Base-by-base conservation (phyloP, 75 land plant species). In the Cryptomeria japonica region DNA sequence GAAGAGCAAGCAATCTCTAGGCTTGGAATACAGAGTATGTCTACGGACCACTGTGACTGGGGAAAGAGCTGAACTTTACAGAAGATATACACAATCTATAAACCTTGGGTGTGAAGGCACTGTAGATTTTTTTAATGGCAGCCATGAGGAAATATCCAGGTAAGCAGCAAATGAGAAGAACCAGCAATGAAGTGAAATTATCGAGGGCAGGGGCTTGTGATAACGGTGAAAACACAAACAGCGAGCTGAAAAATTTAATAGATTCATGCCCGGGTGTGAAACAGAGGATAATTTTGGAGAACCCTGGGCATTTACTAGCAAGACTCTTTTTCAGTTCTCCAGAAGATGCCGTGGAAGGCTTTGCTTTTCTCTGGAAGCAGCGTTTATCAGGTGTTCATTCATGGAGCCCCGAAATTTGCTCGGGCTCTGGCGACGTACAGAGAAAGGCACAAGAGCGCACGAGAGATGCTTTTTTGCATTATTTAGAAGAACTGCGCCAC, bases 351-450 rank as follows among this genome's bases (percentile, higher is more conserved):
- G 58, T 64, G 25, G 84, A 88, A 42, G 89, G 80, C 5, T 14
- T 88, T 47, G 79, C n/a, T 42, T 32, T 5, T 28, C 19, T 88
- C 2, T 88, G 89, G 89, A 42, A 72, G 78, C 53, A 38, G 32
- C 87, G 89, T 8, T 72, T 88, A 4, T 13, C 56, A 70, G 88
- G 88, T 9, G 16, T 31, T 42, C 89, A 88, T 72, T 13, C 18
- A 16, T 49, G 39, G 32, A 88, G n/a, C 19, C 87, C 89, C 16
- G 47, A 85, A 38, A 31, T 88, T 15, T 32, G 39, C n/a, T 22
- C 83, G 22, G 64, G 6, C 19, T 1, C 3, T 9, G 55, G 47
- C 49, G 2, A 73, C 41, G 79, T 37, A 70, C 72, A 31, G 44
- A 76, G 12, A 39, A 10, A 38, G 25, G 28, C 86, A 14, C 14